Conservation (phyloP, 192 early-diverging fungal genomes). For the Geranomyces michiganensis region DNA sequence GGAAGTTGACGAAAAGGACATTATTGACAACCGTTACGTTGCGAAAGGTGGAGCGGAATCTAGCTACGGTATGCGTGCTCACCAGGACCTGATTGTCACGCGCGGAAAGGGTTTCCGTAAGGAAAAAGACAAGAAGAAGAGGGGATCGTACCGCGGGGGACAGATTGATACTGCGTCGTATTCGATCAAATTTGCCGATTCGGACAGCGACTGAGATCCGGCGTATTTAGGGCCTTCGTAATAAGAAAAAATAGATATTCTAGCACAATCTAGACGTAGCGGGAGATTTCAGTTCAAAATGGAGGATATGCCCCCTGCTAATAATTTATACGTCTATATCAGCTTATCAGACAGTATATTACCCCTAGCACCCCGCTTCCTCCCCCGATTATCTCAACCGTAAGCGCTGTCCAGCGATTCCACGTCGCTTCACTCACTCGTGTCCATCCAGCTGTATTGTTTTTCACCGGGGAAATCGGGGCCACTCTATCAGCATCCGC, state of each 20-base stretch:
- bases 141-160: conserved; percentile 92
- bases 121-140: conserved; percentile 98
- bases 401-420: not conserved
- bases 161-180: conserved; percentile 80
- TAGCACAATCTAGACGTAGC: too few relatives aligned
- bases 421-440: conserved; percentile 1
- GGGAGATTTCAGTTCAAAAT: too few relatives aligned
- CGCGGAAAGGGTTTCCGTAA: conserved; percentile 90
- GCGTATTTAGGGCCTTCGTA: too few relatives aligned
- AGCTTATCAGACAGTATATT: conserved; percentile 7
- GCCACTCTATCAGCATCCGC: not conserved
- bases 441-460: not conserved
- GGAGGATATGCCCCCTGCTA: too few relatives aligned
- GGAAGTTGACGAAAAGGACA: conserved; percentile 64
- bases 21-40: conserved; percentile 76
- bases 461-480: not conserved
- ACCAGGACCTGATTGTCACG: conserved; percentile 87
- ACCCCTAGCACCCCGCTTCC: conserved; percentile 14
- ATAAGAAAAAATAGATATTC: too few relatives aligned
- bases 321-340: too few relatives aligned
- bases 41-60: conserved; percentile 76
- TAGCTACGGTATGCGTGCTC: conserved; percentile 90
- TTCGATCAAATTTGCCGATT: conserved; percentile 83
- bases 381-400: conserved; percentile 16
- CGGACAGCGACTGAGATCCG: too few relatives aligned